Percentiles rank a stretch among this genome's conserved stretches.
phyloP scores from a whole-genome alignment of 176 grass and related monocot genomes.

The Stipa capillata region DNA sequence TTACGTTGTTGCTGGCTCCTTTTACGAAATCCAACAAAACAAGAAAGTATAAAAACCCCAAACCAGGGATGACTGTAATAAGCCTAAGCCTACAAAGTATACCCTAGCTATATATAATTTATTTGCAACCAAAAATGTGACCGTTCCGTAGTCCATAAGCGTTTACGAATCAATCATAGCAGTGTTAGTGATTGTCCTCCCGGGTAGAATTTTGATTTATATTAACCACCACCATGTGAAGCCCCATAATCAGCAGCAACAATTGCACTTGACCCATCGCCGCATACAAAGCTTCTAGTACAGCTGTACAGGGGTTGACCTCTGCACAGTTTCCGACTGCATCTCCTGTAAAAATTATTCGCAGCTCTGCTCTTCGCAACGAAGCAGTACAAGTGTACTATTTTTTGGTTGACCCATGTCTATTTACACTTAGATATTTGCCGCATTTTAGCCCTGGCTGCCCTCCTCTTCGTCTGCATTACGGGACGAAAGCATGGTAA shows the following conservation, averaged over 20 bases:
- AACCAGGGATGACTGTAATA: neutral
- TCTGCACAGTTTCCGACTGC: neutral
- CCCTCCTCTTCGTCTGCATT: constrained; percentile 42
- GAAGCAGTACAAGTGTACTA: neutral
- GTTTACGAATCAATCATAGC: no score
- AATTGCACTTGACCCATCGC: neutral
- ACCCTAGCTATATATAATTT: constrained; percentile 4
- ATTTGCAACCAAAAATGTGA: neutral
- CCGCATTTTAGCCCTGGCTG: neutral
- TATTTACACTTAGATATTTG: constrained; percentile 23
- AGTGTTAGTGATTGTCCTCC: neutral
- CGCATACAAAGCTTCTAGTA: neutral
- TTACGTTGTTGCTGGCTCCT: neutral
- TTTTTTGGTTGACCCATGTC: neutral
- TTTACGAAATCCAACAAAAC: constrained; percentile 1
- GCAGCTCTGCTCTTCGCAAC: neutral
- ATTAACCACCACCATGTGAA: neutral
- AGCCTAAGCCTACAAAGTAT: neutral
- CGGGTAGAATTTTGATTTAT: constrained; percentile 5
- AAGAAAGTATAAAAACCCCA: neutral
- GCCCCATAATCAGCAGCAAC: neutral
- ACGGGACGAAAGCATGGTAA: neutral
- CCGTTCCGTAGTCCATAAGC: no score
- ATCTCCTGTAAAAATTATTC: neutral
- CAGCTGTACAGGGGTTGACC: neutral